These are phyloP conservation scores for Aristolochia californica DNA, from an alignment of 164 flowering plant genomes.

Conservation along the genomic window DNA sequence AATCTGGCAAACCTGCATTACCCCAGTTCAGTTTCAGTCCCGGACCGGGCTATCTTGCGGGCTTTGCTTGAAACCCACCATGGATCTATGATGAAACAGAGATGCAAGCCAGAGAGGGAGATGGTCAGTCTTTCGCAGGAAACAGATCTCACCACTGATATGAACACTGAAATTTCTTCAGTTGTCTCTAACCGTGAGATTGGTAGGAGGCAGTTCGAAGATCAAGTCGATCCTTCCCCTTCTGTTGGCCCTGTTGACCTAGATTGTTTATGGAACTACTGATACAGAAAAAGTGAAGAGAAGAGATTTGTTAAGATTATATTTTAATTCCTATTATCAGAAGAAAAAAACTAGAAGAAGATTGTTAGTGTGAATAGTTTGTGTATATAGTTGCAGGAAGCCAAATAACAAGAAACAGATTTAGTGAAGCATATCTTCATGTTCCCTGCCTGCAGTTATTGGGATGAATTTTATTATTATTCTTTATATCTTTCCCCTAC, in stretches of 20 bases:
- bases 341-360: background rate
- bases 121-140: conserved; percentile 47
- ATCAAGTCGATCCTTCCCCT: conserved; percentile 37
- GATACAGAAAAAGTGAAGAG: conserved; percentile 3
- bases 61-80: conserved; percentile 31
- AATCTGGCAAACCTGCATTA: conserved; percentile 18
- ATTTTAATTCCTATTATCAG: background rate
- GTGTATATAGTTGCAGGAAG: conserved; percentile 3
- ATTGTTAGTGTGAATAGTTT: background rate
- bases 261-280: conserved; percentile 53
- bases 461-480: too few relatives aligned
- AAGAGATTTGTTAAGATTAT: background rate
- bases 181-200: conserved; percentile 41
- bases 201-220: conserved; percentile 31
- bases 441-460: background rate
- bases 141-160: conserved; percentile 41
- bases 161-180: conserved; percentile 59
- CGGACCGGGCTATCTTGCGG: conserved; percentile 40
- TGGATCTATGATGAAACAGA: conserved; percentile 29
- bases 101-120: conserved; percentile 40
- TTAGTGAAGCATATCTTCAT: too few relatives aligned
- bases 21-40: conserved; percentile 25
- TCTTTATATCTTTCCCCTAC: too few relatives aligned
- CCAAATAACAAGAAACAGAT: background rate
- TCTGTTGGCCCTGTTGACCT: conserved; percentile 43